These are phyloP conservation scores for Kokia cookei DNA, from an alignment of 441 rosid genomes.

Conservation along the genomic window DNA sequence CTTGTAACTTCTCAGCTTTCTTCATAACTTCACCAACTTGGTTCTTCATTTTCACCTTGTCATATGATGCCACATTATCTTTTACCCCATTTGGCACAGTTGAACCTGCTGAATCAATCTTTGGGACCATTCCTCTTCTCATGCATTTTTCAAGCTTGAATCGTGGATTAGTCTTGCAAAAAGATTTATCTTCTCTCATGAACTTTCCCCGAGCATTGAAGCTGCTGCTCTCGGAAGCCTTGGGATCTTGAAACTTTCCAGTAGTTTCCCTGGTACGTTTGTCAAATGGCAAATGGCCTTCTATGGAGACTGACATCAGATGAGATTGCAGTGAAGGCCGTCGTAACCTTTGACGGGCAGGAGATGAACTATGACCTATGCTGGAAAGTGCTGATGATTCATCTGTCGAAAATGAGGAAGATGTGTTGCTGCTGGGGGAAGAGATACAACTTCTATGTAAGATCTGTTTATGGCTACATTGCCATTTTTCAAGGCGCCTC, in stretches of 20 bases:
- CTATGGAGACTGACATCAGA: constrained; percentile 34
- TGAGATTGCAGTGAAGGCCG: constrained; percentile 34
- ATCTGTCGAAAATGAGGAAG: constrained; percentile 30
- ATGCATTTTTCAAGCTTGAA: constrained; percentile 22
- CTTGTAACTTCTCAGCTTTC: constrained; percentile 35
- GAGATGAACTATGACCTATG: constrained; percentile 39
- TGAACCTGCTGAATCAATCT: constrained; percentile 22
- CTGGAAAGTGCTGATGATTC: constrained; percentile 45
- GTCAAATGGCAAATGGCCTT: constrained; percentile 21
- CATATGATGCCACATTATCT: constrained; percentile 25
- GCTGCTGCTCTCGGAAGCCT: constrained; percentile 17
- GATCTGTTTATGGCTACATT: constrained; percentile 43
- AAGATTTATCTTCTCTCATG: constrained; percentile 23
- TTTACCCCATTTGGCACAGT: constrained; percentile 26
- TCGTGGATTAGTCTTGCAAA: constrained; percentile 27
- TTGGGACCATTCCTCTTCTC: constrained; percentile 31
- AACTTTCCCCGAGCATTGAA: constrained; percentile 18
- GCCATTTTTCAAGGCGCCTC: constrained; percentile 86
- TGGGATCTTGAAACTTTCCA: constrained; percentile 25
- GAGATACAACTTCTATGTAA: constrained; percentile 32
- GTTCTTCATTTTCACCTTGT: constrained; percentile 28
- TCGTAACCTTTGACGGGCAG: constrained; percentile 23
- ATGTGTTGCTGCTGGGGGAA: constrained; percentile 38
- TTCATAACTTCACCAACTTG: constrained; percentile 32
- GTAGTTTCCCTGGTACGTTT: constrained; percentile 27